Evolutionary conservation across 495 filamentous ascomycete genomes (phyloP).

Genomic region (Penicillium malachiteum): DNA sequence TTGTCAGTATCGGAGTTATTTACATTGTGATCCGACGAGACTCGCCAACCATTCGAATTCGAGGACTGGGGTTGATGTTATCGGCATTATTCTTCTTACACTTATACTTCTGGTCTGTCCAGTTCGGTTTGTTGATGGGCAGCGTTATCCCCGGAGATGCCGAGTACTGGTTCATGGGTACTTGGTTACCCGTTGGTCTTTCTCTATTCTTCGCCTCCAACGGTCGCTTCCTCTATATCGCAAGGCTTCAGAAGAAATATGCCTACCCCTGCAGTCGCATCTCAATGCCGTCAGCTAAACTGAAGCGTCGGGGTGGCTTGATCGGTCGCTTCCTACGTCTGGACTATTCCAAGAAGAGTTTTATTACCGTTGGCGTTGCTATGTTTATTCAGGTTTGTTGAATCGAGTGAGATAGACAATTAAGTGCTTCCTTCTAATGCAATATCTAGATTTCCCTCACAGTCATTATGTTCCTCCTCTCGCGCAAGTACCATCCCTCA

Average conservation of each 20-base stretch:
- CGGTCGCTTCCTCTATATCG: slow-evolving; percentile 63
- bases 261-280: slow-evolving; percentile 8
- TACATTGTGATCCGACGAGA: slow-evolving; percentile 57
- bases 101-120: slow-evolving; percentile 58
- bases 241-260: slow-evolving; percentile 42
- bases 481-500: slow-evolving; percentile 62
- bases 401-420: neutral
- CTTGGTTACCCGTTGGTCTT: slow-evolving; percentile 67
- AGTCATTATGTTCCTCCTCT: slow-evolving; percentile 61
- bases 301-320: slow-evolving; percentile 14
- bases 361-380: slow-evolving; percentile 29
- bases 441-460: slow-evolving; percentile 54
- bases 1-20: slow-evolving; percentile 50
- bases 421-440: neutral
- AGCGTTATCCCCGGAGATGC: slow-evolving; percentile 54
- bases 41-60: slow-evolving; percentile 60
- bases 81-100: slow-evolving; percentile 61
- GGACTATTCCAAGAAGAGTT: slow-evolving; percentile 25
- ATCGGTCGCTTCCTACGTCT: slow-evolving; percentile 28
- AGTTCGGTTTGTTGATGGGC: slow-evolving; percentile 62
- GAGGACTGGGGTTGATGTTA: slow-evolving; percentile 59
- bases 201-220: slow-evolving; percentile 71
- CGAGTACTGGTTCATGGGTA: slow-evolving; percentile 75
- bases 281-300: neutral
- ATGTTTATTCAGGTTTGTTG: slow-evolving; percentile 28